These are phyloP conservation scores for Rutstroemia sydowiana DNA, from an alignment of 2,329 filamentous ascomycete species.

Conservation along the genomic window DNA sequence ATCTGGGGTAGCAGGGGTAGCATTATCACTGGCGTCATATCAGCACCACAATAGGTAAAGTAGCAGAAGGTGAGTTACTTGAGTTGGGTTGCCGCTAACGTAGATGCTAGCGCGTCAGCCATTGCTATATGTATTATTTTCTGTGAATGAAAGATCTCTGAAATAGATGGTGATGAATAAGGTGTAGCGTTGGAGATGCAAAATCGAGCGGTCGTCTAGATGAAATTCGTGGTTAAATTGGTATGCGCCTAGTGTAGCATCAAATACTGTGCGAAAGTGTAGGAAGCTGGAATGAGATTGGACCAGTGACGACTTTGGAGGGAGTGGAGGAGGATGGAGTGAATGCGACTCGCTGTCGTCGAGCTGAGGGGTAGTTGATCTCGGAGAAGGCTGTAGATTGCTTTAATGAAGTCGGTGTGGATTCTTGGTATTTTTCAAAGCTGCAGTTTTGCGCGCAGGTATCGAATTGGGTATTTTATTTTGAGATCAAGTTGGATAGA, in stretches of 20 bases:
- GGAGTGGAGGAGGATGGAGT: no score
- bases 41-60: not conserved
- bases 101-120: slow-evolving; percentile 43
- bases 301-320: not conserved
- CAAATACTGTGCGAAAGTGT: not conserved
- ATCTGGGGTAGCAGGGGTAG: no score
- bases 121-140: slow-evolving; percentile 29
- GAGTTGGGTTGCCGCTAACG: slow-evolving; percentile 48
- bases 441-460: slow-evolving; percentile 13
- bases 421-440: slow-evolving; percentile 1
- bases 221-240: slow-evolving; percentile 4
- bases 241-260: slow-evolving; percentile 7
- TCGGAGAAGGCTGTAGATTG: not conserved
- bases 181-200: slow-evolving; percentile 1
- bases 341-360: not conserved
- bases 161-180: not conserved
- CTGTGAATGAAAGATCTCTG: not conserved
- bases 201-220: slow-evolving; percentile 7
- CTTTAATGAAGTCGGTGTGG: slow-evolving; percentile 2
- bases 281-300: not conserved
- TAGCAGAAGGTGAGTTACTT: slow-evolving; percentile 29
- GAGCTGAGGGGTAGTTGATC: slow-evolving; percentile 10
- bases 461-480: slow-evolving; percentile 15
- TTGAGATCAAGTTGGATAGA: not conserved
- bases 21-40: slow-evolving; percentile 11